Evolutionary conservation across 441 rosid species (phyloP), one percentile per base, ranked within the genome.

Genomic region (Erysimum pusillum): DNA sequence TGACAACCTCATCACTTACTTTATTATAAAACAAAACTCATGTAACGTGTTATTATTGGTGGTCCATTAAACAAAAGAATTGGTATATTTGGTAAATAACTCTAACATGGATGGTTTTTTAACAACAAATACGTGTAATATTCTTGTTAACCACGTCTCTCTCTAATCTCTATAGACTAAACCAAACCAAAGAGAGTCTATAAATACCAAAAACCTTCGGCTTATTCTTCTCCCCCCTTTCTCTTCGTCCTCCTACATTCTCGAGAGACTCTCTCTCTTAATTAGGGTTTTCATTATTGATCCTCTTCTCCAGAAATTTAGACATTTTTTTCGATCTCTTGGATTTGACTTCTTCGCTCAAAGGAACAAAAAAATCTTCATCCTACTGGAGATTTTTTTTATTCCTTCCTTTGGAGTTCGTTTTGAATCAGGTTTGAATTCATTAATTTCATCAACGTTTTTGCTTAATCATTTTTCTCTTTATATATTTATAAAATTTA

Each of bases 141-240:
- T 28, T 77, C 86, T 84, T 85, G 87, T 71, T 45, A 52, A 82
- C 64, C 95, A 89, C 88, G 89, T 83, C 88, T 80, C 67, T 75
- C 44, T 54, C 17, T 2, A 39, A 14, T 41, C 39, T 36, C 32
- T n/a, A 14, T 6, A 59, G 7, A 8, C 12, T 5, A 34, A 46
- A 36, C 53, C 22, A 28, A 56, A 68, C 35, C 63, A 2, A 77
- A 76, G 71, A 79, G 65, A 81, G 82, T 85, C 91, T 89, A 91
- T 88, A 93, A 88, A 87, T 79, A 88, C 76, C 80, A 53, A 48
- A 54, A 45, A 7, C 32, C 75, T 72, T 76, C 45, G 35, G 15
- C 20, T 1, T 15, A 2, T 60, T 36, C 51, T 67, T 39, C 61
- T 39, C 66, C 62, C 31, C 65, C 20, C 22, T 34, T 56, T 46